A percentile compares a stretch with the other conserved stretches of the same genome.
Evolutionary conservation across 352 stramenopile species (phyloP).

Genomic region (Elongisporangium undulatum): DNA sequence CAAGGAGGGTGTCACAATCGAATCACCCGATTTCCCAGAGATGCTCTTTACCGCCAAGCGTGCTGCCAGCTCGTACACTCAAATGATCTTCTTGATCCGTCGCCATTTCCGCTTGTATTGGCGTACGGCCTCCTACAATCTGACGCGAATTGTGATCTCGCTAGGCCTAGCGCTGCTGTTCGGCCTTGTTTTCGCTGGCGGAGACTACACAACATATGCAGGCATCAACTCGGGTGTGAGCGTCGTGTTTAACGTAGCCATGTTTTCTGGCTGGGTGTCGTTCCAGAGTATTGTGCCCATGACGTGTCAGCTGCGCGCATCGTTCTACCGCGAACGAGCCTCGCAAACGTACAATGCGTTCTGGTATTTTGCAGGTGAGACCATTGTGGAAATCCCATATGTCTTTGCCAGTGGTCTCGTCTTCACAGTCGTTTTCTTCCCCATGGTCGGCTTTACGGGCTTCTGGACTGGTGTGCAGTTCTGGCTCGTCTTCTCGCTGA

Average conservation of each 20-base stretch:
- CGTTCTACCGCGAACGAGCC: conserved; percentile 67
- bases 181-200: conserved; percentile 45
- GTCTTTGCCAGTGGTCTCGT: conserved; percentile 12
- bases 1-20: conserved; percentile 15
- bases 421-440: conserved; percentile 30
- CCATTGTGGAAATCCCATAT: conserved; percentile 53
- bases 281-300: conserved; percentile 64
- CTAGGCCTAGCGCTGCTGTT: conserved; percentile 66
- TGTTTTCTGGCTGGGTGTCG: conserved; percentile 58
- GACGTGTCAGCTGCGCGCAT: conserved; percentile 76
- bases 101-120: conserved; percentile 31
- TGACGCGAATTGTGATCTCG: conserved; percentile 52
- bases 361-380: conserved; percentile 62
- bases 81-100: conserved; percentile 16
- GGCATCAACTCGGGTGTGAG: conserved; percentile 41
- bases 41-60: conserved; percentile 21
- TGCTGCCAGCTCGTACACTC: conserved; percentile 15
- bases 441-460: conserved; percentile 19
- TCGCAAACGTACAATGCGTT: conserved; percentile 77
- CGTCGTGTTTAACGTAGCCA: conserved; percentile 67
- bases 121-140: conserved; percentile 65
- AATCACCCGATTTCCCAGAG: conserved; percentile 10
- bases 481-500: conserved; percentile 19
- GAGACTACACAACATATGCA: conserved; percentile 23
- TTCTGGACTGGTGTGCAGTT: conserved; percentile 12